Evolutionary conservation across 2,329 filamentous ascomycete genomes (phyloP), one percentile per base, ranked within the genome.

Genomic region (Fusarium begoniae): DNA sequence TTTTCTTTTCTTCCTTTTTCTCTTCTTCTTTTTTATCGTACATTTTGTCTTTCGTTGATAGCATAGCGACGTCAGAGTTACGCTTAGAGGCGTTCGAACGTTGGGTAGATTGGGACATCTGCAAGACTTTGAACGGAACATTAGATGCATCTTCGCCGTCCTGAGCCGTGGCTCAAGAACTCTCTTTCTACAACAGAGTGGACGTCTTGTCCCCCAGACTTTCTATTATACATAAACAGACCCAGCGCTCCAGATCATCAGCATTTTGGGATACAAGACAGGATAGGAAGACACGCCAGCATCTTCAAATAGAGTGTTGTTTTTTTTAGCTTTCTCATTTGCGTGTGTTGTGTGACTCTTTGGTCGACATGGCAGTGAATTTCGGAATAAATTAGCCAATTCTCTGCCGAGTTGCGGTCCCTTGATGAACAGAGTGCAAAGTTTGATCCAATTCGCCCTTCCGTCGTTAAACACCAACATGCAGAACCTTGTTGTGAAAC

Each of bases 1-100:
- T 30, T 65, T 44, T 37, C 2, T 20, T 18, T 41, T 45, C 5
- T 30, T 65, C 32, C 30, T 1, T 26, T 28, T 47, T 54, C 5
- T 37, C 48, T 44, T 41, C 3, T 20, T 22, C 37, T 45, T 58
- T 66, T 58, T n/a, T 6, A 57, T 7, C 9, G 20, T 58, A 50
- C 22, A 18, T 48, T 17, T 28, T 56, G 24, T 69, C 47, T 63
- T 69, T 63, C 32, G 1, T 44, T 28, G 20, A 32, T 12, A 22
- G 56, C 55, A 69, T 63, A 32, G 64, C 48, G 47, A 54, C 37
- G 35, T 30, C 20, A 44, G 26, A 30, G 28, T 43, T 37, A 22
- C 63, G 50, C 28, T 69, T 69, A 69, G 66, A 55, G 66, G 48
- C 48, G 50, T 43, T 28, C 26, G 32, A 35, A 35, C 32, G 35